Conservation (phyloP, 2,329 filamentous ascomycete species). For the Diaporthe eres region DNA sequence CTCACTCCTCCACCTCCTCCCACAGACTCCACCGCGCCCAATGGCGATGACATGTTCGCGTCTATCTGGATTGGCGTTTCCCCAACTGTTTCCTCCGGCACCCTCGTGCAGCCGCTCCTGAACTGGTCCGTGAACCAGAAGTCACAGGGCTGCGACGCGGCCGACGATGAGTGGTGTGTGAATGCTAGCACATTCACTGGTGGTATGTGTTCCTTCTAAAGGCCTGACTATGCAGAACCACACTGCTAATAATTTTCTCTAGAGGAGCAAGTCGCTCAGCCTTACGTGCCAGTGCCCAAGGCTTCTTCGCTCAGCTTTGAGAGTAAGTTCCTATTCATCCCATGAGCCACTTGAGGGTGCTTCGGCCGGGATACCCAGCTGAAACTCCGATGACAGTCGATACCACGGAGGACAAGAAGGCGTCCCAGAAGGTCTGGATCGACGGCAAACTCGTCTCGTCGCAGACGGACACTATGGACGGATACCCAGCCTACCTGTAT, state of each 20-base stretch:
- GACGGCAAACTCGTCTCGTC: constrained; percentile 13
- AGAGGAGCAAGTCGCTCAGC: constrained; percentile 5
- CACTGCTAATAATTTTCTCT: not conserved
- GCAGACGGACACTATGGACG: constrained; percentile 14
- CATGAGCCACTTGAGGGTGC: not conserved
- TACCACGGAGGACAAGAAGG: constrained; percentile 2
- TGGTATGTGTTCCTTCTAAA: not conserved
- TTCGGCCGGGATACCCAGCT: not conserved
- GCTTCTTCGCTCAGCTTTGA: not conserved
- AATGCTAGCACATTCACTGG: constrained; percentile 19
- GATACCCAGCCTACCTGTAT: not conserved
- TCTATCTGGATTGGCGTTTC: constrained; percentile 22
- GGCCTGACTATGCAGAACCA: not conserved
- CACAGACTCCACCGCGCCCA: not conserved
- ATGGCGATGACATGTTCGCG: constrained; percentile 6
- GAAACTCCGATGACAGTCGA: not conserved
- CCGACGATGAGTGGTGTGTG: constrained; percentile 30
- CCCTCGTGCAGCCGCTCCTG: constrained; percentile 24
- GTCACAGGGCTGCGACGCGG: constrained; percentile 19
- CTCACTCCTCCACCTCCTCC: not conserved
- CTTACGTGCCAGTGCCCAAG: constrained; percentile 11
- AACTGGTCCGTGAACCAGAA: constrained; percentile 22
- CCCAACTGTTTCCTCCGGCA: not conserved
- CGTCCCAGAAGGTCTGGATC: constrained; percentile 13
- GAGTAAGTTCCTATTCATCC: not conserved